A percentile compares a stretch with the other conserved stretches of the same genome.
These are phyloP conservation scores for Bombardia bombarda DNA, from an alignment of 495 filamentous ascomycete genomes.

Conservation along the genomic window DNA sequence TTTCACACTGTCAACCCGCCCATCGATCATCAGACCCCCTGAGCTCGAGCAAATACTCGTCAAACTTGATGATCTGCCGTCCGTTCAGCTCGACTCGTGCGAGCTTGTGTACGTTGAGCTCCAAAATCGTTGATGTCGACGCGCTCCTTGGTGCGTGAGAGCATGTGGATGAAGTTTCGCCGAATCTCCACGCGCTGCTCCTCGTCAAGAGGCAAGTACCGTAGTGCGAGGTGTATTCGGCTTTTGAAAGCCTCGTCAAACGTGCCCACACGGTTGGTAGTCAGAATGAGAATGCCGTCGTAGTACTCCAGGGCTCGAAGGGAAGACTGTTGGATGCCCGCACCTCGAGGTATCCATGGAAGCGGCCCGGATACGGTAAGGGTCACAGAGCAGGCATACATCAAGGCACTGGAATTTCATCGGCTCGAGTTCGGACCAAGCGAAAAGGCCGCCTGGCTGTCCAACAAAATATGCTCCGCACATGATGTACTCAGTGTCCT, in stretches of 20 bases:
- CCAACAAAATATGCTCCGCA: too few species aligned
- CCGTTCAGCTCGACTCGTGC: constrained; percentile 12
- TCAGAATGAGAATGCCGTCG: constrained; percentile 49
- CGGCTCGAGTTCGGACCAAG: too few species aligned
- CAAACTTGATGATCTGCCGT: constrained; percentile 8
- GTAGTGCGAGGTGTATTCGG: constrained; percentile 40
- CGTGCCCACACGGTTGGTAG: constrained; percentile 44
- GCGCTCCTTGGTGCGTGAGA: not conserved
- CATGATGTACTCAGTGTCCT: too few species aligned
- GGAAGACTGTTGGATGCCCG: too few species aligned
- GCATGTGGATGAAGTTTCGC: constrained; percentile 10
- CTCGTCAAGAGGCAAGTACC: constrained; percentile 30
- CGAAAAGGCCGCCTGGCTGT: too few species aligned
- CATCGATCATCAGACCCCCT: constrained; percentile 1
- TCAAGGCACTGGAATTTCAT: too few species aligned
- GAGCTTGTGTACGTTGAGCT: constrained; percentile 6
- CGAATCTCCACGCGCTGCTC: constrained; percentile 16
- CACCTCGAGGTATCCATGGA: too few species aligned
- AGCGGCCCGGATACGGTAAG: too few species aligned
- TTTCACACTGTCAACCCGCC: too few species aligned
- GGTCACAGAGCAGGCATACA: too few species aligned
- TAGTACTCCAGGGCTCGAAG: constrained; percentile 53
- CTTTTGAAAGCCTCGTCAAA: constrained; percentile 50
- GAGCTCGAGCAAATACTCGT: not conserved
- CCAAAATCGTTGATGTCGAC: constrained; percentile 10